Evolutionary conservation across 2,329 filamentous ascomycete species (phyloP), one percentile per base, ranked within the genome.

Genomic region (Trichoderma sp.): DNA sequence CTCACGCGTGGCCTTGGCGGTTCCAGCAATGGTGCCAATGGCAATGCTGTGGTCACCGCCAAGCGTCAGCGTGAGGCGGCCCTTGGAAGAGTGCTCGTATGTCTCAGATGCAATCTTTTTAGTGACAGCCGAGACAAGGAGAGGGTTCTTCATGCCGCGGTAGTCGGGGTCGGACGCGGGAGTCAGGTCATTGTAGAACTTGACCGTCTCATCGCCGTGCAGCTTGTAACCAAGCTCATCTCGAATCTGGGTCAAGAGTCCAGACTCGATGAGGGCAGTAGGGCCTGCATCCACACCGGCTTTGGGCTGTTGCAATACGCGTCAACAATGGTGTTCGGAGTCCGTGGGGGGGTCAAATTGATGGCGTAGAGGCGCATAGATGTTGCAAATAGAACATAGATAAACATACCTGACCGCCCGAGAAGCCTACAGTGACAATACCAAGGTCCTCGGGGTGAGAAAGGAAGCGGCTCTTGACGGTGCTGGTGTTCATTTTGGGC

Each of bases 31-130:
- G 62, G 94, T 97, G 74, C 96, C 96, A 77, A 99, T 97, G 74
- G 96, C 96, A 79, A 99, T 97, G 75, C 91, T 94, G 86, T 99
- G 96, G 84, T 99, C 96, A 69, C 96, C 96, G 71, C 96, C 96
- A 11, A 99, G 90, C 0, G 96, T 99, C 71, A 99, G 87, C 1
- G 97, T 94, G 81, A 97, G 90, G 73, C 95, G 91, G 39, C 96
- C 96, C 75, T 92, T 85, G 76, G 87, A 88, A 62, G 95, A 94
- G 79, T 98, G 94, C 75, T 89, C 86, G 86, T 98, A 98, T 65
- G 97, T 93, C 83, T 98, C 93, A 71, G 91, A 85, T 81, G 90
- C 91, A 74, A 99, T 91, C 77, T 89, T 87, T 79, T 91, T 83
- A 2, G 94, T 98, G 62, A 97, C 95, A 72, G 93, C 91, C 75